Base-by-base conservation (phyloP, 345 rosid species). In the Mercurialis annua region DNA sequence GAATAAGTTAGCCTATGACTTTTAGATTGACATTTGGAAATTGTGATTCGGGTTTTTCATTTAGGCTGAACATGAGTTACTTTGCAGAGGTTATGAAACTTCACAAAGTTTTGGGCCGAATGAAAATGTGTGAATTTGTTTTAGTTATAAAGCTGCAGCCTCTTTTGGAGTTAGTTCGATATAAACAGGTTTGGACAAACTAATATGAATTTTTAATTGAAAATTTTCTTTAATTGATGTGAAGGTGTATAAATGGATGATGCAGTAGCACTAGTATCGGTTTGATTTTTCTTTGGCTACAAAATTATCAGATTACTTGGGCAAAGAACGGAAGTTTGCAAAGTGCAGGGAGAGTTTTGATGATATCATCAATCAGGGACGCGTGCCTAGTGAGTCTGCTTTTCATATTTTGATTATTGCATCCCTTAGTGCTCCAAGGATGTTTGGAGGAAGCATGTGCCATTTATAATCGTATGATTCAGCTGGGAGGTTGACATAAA, bases 171-270 rank as follows among this genome's bases (percentile, higher is more conserved):
- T 29, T 60, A 26, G 34, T 65, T 38, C 42, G 12, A 23, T 3
- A 26, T 33, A 27, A 16, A 44, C 23, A 21, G 4, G 14, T 49
- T 16, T 9, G 36, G 27, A 29, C 33, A 43, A 26, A 58, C 18
- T 31, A 23, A 60, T 18, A 23, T 18, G 34, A 29, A 29, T 43
- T 36, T 54, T 62, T n/a, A n/a, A n/a, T 38, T 63, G 40, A 24
- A 49, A 34, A 36, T 7, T 11, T 20, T 73, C 29, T 7, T 64
- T 61, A 44, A 44, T 27, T 31, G 10, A 29, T 65, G 58, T 75
- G 62, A 69, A 93, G 98, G 94, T 93, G 36, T 90, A 90, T 76
- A 85, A 85, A 81, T 93, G 97, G 97, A 93, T 90, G 97, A 81
- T 82, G 80, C 83, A 83, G 74, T 94, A 84, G 64, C 85, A 76